phyloP scores from a whole-genome alignment of 2,329 filamentous ascomycete genomes.

The Pseudocercospora musae region DNA sequence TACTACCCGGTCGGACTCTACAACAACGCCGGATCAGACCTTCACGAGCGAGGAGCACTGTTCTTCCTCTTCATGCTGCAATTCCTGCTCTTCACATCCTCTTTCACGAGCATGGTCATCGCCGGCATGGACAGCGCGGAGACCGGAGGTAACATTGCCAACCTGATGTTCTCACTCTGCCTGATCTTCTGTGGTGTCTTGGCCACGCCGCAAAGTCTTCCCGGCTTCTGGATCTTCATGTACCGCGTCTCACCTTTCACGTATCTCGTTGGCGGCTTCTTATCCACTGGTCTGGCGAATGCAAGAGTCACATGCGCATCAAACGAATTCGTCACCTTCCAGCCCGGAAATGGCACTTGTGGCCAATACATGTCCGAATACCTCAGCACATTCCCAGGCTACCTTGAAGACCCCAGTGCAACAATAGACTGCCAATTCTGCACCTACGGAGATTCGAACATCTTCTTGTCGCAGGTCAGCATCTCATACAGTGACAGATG shows the following conservation, averaged over 20 bases:
- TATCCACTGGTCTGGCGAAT: slow-evolving; percentile 67
- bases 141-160: slow-evolving; percentile 71
- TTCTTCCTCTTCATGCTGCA: slow-evolving; percentile 74
- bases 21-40: slow-evolving; percentile 63
- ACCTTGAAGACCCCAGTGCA: slow-evolving; percentile 35
- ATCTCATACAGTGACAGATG: slow-evolving; percentile 47
- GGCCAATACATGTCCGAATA: slow-evolving; percentile 39
- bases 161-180: slow-evolving; percentile 68
- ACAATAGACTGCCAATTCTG: slow-evolving; percentile 41
- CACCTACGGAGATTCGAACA: slow-evolving; percentile 42
- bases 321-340: slow-evolving; percentile 68
- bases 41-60: slow-evolving; percentile 67
- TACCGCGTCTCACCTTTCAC: slow-evolving; percentile 73
- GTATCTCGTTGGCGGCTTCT: slow-evolving; percentile 71
- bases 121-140: slow-evolving; percentile 72
- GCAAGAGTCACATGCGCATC: slow-evolving; percentile 61
- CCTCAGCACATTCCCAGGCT: slow-evolving; percentile 35
- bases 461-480: slow-evolving; percentile 42
- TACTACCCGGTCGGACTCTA: slow-evolving; percentile 84
- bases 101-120: slow-evolving; percentile 76
- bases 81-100: slow-evolving; percentile 69
- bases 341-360: slow-evolving; percentile 50
- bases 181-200: slow-evolving; percentile 72
- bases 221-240: slow-evolving; percentile 79
- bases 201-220: slow-evolving; percentile 59